Evolutionary conservation across 495 filamentous ascomycete species (phyloP), one percentile per base, ranked within the genome.

Genomic region (Penicillium lagena): DNA sequence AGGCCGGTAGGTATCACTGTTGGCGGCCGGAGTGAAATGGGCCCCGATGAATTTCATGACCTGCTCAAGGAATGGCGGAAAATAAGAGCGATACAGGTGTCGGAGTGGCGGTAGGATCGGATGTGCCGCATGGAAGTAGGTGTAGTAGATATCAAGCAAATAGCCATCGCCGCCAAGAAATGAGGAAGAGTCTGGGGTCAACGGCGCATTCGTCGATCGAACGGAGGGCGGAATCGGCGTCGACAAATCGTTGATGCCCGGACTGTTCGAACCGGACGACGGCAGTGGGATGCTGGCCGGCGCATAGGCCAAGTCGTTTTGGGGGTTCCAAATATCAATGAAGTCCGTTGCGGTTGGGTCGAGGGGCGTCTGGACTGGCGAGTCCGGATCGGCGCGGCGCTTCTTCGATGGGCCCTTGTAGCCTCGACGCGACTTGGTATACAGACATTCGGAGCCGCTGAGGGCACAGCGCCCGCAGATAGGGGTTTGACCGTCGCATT

Each of bases 331-430:
- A 37, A 66, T 59, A 28, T 56, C 35, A 14, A 62, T 52, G n/a
- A 56, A 30, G 39, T 64, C 56, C 35, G 52, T 43, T 30, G 46
- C 34, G 13, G 39, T 30, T 22, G 62, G 39, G 36, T 65, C 63
- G 9, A 53, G 28, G 13, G 51, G 48, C 9, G 46, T 29, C 40
- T 60, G 50, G 35, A 71, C 68, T 6, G 62, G 58, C 12, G 64
- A 58, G 7, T 46, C 50, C 33, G 59, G 56, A 36, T 70, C 60
- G 32, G 67, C 70, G 28, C 70, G 68, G 7, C 70, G 65, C 49
- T 71, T 73, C 51, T 73, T 73, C 3, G 67, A 68, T 1, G 65
- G 70, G 9, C 70, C 68, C 40, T 72, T 70, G 51, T 72, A 73
- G 9, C 70, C 70, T 38, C 70, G 62, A 29, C 70, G 70, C n/a